Base-by-base conservation (phyloP, 2,329 filamentous ascomycete genomes). In the Zymoseptoria crescenta region DNA sequence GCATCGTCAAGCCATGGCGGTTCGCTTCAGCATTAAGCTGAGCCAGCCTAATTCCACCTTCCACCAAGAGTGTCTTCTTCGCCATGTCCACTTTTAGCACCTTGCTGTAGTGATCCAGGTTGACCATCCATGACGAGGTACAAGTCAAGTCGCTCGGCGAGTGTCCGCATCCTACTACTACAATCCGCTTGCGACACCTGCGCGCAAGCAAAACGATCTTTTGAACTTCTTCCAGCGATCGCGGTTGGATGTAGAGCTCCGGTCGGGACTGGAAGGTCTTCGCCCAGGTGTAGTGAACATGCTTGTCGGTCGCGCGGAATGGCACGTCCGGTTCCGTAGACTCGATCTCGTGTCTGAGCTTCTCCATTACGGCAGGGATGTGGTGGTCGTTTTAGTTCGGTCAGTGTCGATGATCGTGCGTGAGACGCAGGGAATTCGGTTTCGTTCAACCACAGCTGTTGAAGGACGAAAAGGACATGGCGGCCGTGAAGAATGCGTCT, bases 231-330 rank as follows among this genome's bases (percentile, higher is more conserved):
- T 79, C 78, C 55, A 94, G 79, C 1, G 86, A 87, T 68, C 88
- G 82, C 2, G 94, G 94, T 69, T 89, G 89, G 67, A 97, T 85
- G 76, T 93, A 96, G 59, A 97, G 85, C 78, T 96, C 91, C 2
- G 94, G 94, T 19, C 86, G 83, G 55, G 88, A 94, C 69, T 88
- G 87, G 77, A 95, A 96, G 54, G 94, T 97, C 70, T 87, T 87
- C 48, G 94, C 94, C 94, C 94, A 99, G 20, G 94, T 99, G 69
- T 87, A 87, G 77, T 97, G 94, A 54, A 86, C 76, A 74, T 97
- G 86, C 56, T 83, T 79, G 60, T 82, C 78, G 59, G 81, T 81
- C 5, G 89, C 89, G 72, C 87, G 88, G 77, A 97, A 96, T 50
- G 91, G 85, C 48, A 94, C 75, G 59, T 78, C 74, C 65, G 83